Conservation (phyloP, 352 stramenopile species). For the Pythium phragmiticola region DNA sequence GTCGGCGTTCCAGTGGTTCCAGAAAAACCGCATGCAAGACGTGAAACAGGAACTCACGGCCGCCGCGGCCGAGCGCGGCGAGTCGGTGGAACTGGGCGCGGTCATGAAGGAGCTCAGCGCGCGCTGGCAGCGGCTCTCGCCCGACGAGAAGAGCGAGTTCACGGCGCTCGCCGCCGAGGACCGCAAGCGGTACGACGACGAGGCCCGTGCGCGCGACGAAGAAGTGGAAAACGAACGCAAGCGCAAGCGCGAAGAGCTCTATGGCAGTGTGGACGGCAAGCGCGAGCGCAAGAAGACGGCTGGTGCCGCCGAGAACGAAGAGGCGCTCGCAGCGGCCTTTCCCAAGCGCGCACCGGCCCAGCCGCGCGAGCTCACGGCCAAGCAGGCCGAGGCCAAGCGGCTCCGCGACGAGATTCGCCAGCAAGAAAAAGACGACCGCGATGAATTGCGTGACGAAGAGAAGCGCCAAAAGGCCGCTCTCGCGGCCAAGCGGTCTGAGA, state of each 20-base stretch:
- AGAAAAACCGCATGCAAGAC: conserved; percentile 66
- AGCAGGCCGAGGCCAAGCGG: conserved; percentile 68
- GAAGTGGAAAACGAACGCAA: conserved; percentile 72
- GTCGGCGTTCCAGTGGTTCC: conserved; percentile 76
- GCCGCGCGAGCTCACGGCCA: conserved; percentile 59
- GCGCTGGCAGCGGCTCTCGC: conserved; percentile 68
- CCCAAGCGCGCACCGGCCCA: conserved; percentile 34
- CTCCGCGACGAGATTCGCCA: conserved; percentile 73
- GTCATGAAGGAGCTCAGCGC: conserved; percentile 77
- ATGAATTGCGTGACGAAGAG: conserved; percentile 77
- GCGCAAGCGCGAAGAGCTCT: conserved; percentile 71
- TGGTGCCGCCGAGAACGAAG: conserved; percentile 20
- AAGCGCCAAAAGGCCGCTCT: conserved; percentile 79
- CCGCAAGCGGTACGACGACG: conserved; percentile 68
- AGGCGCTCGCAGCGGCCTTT: conserved; percentile 30
- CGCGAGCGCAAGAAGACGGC: conserved; percentile 70
- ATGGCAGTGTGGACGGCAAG: conserved; percentile 71
- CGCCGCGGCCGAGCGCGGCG: conserved; percentile 42
- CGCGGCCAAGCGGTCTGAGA: conserved; percentile 73
- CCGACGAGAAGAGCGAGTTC: conserved; percentile 69
- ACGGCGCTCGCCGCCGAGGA: conserved; percentile 58
- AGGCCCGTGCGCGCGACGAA: conserved; percentile 69
- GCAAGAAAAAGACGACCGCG: conserved; percentile 62
- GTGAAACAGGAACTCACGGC: conserved; percentile 56
- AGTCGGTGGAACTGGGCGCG: conserved; percentile 57